Evolutionary conservation across 2,329 filamentous ascomycete species (phyloP).

Genomic region (Blastomyces parvus): DNA sequence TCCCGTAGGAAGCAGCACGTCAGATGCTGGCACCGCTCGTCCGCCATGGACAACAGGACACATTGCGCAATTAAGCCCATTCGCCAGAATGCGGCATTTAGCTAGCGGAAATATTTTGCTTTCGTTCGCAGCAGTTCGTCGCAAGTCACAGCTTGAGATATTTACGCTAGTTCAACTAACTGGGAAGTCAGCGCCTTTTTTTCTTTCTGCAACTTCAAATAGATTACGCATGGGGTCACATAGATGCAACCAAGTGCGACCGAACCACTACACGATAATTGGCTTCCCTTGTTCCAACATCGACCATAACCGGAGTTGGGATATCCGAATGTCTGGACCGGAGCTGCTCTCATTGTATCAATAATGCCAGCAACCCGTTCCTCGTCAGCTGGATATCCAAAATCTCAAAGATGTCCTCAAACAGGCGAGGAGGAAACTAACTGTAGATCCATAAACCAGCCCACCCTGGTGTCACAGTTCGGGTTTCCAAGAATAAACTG

Average conservation of each 20-base stretch:
- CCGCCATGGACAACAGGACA: background rate
- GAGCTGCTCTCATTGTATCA: no score
- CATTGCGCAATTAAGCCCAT: background rate
- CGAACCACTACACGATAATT: background rate
- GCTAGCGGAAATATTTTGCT: background rate
- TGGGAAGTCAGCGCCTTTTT: background rate
- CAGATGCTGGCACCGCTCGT: background rate
- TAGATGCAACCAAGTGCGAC: constrained; percentile 1
- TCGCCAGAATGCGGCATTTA: background rate
- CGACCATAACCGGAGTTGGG: background rate
- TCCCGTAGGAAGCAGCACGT: background rate
- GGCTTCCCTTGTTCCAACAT: background rate
- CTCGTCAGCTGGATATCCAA: background rate
- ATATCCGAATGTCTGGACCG: background rate
- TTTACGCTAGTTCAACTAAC: background rate
- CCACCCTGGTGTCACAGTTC: background rate
- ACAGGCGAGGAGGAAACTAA: background rate
- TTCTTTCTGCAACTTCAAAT: background rate
- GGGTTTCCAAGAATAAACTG: constrained; percentile 10
- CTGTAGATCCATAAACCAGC: background rate
- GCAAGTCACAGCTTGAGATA: background rate
- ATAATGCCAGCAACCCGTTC: background rate
- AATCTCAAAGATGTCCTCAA: background rate
- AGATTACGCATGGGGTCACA: background rate
- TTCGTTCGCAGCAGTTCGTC: constrained; percentile 8